phyloP scores from a whole-genome alignment of 2,329 filamentous ascomycete genomes.

The Trichoderma harzianum region DNA sequence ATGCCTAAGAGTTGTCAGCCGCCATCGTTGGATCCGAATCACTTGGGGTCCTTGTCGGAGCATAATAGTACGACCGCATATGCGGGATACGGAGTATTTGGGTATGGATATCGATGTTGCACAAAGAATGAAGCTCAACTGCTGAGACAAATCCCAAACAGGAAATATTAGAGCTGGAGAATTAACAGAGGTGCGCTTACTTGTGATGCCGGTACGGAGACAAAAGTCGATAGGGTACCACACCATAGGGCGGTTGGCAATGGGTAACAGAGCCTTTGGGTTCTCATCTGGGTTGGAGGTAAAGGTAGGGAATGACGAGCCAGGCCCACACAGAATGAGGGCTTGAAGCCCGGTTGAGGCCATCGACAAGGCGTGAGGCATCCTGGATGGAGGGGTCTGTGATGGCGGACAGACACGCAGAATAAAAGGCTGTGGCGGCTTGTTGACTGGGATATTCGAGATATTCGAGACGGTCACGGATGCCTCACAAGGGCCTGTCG shows the following conservation, averaged over 20 bases:
- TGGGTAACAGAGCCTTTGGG: conserved; percentile 76
- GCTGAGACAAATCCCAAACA: not conserved
- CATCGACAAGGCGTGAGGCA: conserved; percentile 74
- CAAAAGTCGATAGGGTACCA: conserved; percentile 88
- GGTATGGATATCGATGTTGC: not conserved
- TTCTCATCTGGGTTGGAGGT: conserved; percentile 76
- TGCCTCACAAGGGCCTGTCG: not conserved
- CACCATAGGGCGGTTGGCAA: conserved; percentile 83
- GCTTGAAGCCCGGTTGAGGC: conserved; percentile 77
- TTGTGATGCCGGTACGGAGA: conserved; percentile 73
- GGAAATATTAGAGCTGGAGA: not conserved
- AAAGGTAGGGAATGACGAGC: conserved; percentile 78
- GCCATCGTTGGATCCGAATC: not conserved
- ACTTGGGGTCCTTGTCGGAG: not conserved
- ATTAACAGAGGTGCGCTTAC: conserved; percentile 43
- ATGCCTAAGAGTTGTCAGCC: conserved; percentile 48
- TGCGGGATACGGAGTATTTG: not conserved
- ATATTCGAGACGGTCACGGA: not conserved
- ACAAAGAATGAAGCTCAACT: not conserved
- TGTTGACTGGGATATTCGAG: not conserved
- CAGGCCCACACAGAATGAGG: conserved; percentile 77
- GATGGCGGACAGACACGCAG: not conserved
- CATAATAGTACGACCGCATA: not conserved
- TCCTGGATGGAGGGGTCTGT: conserved; percentile 31
- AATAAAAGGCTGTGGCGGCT: not conserved